phyloP scores from a whole-genome alignment of 2,329 filamentous ascomycete genomes.

The Microdochium paspali region DNA sequence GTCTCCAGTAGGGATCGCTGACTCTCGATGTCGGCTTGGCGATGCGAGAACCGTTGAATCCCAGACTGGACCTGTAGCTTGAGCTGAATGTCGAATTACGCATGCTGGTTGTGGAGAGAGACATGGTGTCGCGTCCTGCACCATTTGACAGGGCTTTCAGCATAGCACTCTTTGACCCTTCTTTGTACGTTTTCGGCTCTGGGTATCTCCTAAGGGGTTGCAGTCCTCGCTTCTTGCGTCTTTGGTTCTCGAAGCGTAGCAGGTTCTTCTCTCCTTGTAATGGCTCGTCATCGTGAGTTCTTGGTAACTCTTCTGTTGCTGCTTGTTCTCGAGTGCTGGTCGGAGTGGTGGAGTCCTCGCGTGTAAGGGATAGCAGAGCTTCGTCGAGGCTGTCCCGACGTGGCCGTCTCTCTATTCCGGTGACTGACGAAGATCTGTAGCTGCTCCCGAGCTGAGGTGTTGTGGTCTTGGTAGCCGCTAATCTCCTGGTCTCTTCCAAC shows the following conservation, averaged over 20 bases:
- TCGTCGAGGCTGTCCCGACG: constrained; percentile 14
- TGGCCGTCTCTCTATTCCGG: constrained; percentile 4
- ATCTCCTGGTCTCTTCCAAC: constrained; percentile 12
- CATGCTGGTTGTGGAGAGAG: constrained; percentile 18
- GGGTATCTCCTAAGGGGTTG: constrained; percentile 14
- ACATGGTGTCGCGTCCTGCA: constrained; percentile 14
- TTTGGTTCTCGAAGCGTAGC: constrained; percentile 16
- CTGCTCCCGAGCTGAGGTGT: constrained; percentile 9
- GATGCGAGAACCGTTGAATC: constrained; percentile 20
- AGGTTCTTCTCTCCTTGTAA: constrained; percentile 11
- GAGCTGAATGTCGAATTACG: constrained; percentile 22
- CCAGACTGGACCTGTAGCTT: constrained; percentile 21
- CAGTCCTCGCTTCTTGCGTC: constrained; percentile 16
- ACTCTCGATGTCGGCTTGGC: constrained; percentile 16
- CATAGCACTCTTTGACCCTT: constrained; percentile 20
- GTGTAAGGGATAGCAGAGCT: constrained; percentile 16
- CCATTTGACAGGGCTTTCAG: constrained; percentile 15
- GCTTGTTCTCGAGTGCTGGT: not conserved
- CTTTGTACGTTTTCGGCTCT: constrained; percentile 12
- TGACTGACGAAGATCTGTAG: constrained; percentile 6
- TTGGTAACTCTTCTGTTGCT: not conserved
- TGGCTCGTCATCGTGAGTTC: constrained; percentile 1
- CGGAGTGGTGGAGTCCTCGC: constrained; percentile 3
- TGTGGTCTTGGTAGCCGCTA: constrained; percentile 10
- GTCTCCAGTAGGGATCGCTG: constrained; percentile 24